phyloP scores from a whole-genome alignment of 2,329 filamentous ascomycete genomes.

The Colletotrichum destructivum region DNA sequence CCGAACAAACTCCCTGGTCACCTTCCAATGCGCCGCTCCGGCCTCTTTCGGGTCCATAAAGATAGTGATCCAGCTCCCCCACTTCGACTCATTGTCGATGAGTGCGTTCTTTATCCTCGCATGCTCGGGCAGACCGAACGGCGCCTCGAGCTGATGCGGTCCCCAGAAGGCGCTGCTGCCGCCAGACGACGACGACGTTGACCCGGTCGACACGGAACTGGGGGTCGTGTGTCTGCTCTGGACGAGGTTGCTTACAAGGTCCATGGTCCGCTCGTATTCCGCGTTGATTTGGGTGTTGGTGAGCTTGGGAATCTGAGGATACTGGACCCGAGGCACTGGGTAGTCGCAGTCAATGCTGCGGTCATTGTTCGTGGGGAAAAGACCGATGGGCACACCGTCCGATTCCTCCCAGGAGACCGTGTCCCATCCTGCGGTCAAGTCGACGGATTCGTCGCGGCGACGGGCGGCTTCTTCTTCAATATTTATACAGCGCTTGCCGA shows the following conservation, averaged over 20 bases:
- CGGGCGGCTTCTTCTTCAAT: conserved; percentile 51
- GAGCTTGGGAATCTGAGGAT: conserved; percentile 21
- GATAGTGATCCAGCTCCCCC: conserved; percentile 49
- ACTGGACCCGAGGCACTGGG: conserved; percentile 10
- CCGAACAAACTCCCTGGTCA: conserved; percentile 53
- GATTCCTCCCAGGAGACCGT: conserved; percentile 11
- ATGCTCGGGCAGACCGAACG: conserved; percentile 48
- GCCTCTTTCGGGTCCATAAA: conserved; percentile 48
- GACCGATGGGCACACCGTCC: conserved; percentile 11
- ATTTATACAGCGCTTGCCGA: conserved; percentile 54
- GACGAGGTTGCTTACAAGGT: neutral
- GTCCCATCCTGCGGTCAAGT: conserved; percentile 14
- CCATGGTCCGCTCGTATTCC: conserved; percentile 1
- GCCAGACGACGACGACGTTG: neutral
- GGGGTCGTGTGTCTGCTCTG: conserved; percentile 21
- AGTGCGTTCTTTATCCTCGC: conserved; percentile 51
- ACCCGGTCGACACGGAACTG: conserved; percentile 16
- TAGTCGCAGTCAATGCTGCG: neutral
- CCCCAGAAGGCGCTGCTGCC: conserved; percentile 33
- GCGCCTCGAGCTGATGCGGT: conserved; percentile 43
- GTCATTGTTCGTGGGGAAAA: neutral
- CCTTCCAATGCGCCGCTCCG: conserved; percentile 47
- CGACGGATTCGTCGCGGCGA: neutral
- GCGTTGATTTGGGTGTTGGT: conserved; percentile 7
- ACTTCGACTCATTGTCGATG: conserved; percentile 47